phyloP scores from a whole-genome alignment of 2,329 filamentous ascomycete species.

The Neofusicoccum sp. region DNA sequence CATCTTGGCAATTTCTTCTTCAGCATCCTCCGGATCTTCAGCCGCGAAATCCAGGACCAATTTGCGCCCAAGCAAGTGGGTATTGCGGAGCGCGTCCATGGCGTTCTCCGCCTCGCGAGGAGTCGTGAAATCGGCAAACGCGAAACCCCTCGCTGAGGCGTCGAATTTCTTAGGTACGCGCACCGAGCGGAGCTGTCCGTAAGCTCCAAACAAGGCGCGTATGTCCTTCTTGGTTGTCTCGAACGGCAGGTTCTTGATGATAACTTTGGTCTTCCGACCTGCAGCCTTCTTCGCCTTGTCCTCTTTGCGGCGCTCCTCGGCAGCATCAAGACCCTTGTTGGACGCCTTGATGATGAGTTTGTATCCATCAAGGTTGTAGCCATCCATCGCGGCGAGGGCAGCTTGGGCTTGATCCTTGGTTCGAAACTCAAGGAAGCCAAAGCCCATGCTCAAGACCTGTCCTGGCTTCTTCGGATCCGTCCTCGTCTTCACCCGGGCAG shows the following conservation, averaged over 20 bases:
- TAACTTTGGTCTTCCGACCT: conserved; percentile 79
- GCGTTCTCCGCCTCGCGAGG: conserved; percentile 87
- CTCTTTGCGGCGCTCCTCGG: conserved; percentile 78
- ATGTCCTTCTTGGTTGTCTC: conserved; percentile 93
- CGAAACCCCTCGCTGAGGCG: conserved; percentile 83
- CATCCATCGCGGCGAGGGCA: conserved; percentile 83
- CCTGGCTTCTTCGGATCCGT: conserved; percentile 86
- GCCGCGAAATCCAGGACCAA: conserved; percentile 90
- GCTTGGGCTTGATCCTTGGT: conserved; percentile 74
- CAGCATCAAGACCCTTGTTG: conserved; percentile 82
- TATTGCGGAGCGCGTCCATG: conserved; percentile 85
- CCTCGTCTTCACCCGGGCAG: conserved; percentile 89
- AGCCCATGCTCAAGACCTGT: conserved; percentile 92
- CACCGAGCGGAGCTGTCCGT: conserved; percentile 88
- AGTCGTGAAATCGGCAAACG: conserved; percentile 94
- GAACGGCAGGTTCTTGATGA: conserved; percentile 98
- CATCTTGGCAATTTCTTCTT: conserved; percentile 96
- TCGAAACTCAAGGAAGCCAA: conserved; percentile 89
- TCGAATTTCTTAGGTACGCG: conserved; percentile 95
- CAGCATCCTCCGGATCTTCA: conserved; percentile 83
- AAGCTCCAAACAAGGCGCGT: conserved; percentile 77
- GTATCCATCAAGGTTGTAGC: conserved; percentile 81
- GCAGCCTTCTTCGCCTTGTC: conserved; percentile 80
- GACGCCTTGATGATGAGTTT: conserved; percentile 81
- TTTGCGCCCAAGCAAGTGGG: conserved; percentile 85